Conservation (phyloP, 164 flowering plant genomes). For the Vitis vinifera region DNA sequence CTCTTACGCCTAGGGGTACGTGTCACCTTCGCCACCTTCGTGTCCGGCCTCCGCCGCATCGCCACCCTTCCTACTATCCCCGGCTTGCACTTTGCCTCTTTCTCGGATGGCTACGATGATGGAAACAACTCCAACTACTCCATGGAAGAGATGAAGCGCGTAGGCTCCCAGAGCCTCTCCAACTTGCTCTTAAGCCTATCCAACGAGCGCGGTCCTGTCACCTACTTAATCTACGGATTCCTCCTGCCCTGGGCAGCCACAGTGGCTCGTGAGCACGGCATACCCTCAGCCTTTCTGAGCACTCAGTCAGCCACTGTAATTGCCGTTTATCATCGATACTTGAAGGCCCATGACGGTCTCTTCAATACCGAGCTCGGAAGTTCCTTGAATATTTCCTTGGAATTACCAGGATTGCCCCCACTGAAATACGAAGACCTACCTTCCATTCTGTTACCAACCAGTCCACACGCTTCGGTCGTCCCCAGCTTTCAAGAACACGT, state of each 20-base stretch:
- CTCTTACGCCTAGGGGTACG: constrained; percentile 3
- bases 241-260: constrained; percentile 13
- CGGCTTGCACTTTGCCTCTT: constrained; percentile 13
- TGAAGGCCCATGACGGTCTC: constrained; percentile 4
- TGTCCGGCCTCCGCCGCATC: not conserved
- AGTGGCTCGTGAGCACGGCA: constrained; percentile 7
- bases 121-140: not conserved
- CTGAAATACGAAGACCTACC: constrained; percentile 12
- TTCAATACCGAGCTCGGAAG: not conserved
- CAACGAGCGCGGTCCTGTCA: not conserved
- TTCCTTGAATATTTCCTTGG: not conserved
- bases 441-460: constrained; percentile 12
- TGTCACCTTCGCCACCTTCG: constrained; percentile 18
- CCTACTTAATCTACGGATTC: constrained; percentile 6
- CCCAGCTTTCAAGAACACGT: constrained; percentile 8
- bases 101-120: constrained; percentile 19
- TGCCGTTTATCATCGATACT: constrained; percentile 11
- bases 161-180: not conserved
- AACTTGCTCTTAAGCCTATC: not conserved
- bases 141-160: constrained; percentile 4
- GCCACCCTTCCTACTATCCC: not conserved
- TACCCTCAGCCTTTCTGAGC: constrained; percentile 12
- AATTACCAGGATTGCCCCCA: constrained; percentile 14
- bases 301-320: constrained; percentile 16
- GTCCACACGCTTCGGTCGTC: not conserved